phyloP scores from a whole-genome alignment of 2,329 filamentous ascomycete genomes.

The Fusarium nodosum region DNA sequence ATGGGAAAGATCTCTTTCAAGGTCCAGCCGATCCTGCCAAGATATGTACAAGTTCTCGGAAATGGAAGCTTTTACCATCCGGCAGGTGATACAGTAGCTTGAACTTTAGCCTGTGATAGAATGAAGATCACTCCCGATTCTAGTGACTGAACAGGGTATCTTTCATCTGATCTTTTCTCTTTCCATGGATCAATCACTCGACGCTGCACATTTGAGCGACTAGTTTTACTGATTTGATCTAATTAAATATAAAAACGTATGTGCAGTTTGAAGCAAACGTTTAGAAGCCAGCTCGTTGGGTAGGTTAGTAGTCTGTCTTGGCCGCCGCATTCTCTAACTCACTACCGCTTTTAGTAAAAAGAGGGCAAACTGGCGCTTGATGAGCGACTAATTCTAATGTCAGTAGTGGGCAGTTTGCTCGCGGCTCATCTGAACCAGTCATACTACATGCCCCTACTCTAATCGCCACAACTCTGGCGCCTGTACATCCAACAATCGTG shows the following conservation, averaged over 20 bases:
- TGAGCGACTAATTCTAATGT: constrained; percentile 12
- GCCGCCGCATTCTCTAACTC: constrained; percentile 1
- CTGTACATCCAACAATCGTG: constrained; percentile 26
- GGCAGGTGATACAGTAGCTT: neutral
- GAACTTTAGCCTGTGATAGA: constrained; percentile 12
- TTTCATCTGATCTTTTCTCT: constrained; percentile 22
- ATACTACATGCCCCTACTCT: constrained; percentile 31
- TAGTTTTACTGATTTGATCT: neutral
- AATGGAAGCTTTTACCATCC: neutral
- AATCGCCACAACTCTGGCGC: constrained; percentile 38
- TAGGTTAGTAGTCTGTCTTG: neutral
- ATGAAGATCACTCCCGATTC: constrained; percentile 30
- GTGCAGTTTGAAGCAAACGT: neutral
- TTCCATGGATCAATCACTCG: neutral
- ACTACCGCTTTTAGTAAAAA: neutral
- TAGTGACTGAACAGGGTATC: neutral
- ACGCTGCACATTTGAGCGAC: neutral
- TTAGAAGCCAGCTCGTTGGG: neutral
- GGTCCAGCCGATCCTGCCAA: constrained; percentile 18
- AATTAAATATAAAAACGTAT: neutral
- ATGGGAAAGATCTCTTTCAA: constrained; percentile 27
- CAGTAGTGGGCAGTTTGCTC: neutral
- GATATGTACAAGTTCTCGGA: neutral
- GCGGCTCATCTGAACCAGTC: constrained; percentile 41
- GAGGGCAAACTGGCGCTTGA: constrained; percentile 14